These are phyloP conservation scores for Aspergillus terreus DNA, from an alignment of 2,329 filamentous ascomycete genomes.

Conservation along the genomic window DNA sequence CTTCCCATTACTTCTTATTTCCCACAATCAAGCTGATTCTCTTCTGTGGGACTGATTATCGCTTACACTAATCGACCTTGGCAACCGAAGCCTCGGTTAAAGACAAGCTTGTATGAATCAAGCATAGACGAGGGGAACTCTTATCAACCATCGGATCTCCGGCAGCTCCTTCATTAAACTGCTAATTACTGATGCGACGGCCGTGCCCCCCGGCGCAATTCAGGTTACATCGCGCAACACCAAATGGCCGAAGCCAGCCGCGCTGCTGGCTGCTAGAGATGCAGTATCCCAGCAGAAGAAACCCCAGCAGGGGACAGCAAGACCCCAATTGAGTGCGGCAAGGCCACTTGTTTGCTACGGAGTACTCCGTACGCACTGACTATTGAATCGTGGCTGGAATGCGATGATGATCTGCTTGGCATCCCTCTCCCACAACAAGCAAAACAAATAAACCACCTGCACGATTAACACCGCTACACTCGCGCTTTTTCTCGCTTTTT, in stretches of 20 bases:
- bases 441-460: not conserved
- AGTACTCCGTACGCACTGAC: too few species aligned
- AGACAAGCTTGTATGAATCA: not conserved
- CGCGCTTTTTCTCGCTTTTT: not conserved
- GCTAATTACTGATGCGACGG: not conserved
- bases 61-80: not conserved
- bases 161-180: not conserved
- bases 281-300: too few species aligned
- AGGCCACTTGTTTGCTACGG: too few species aligned
- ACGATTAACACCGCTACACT: not conserved
- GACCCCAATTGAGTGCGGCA: too few species aligned
- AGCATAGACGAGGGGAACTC: not conserved
- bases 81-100: not conserved
- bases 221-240: not conserved
- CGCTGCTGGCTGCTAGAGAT: too few species aligned
- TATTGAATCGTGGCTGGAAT: too few species aligned
- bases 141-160: not conserved
- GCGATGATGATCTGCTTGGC: too few species aligned
- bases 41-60: too few species aligned
- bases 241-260: not conserved
- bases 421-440: not conserved
- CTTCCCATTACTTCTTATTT: too few species aligned
- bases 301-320: too few species aligned
- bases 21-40: too few species aligned
- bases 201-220: not conserved